phyloP scores from a whole-genome alignment of 2,329 filamentous ascomycete genomes.

The Beauveria pseudobassiana region DNA sequence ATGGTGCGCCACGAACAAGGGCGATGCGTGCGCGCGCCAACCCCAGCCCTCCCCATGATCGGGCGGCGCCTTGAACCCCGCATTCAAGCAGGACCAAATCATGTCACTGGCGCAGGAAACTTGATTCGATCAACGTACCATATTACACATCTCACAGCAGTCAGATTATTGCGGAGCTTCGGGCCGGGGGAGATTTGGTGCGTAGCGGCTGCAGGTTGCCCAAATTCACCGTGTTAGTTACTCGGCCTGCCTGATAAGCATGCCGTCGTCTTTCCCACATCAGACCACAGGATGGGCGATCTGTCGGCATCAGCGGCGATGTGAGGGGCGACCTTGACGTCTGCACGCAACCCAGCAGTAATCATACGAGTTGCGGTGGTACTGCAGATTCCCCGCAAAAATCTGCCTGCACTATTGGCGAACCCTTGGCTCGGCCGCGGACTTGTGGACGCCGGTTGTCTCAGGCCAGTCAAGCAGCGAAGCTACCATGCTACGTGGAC shows the following conservation, averaged over 20 bases:
- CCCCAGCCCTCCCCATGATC: neutral
- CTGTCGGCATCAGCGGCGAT: constrained; percentile 2
- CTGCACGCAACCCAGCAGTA: neutral
- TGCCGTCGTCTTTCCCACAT: neutral
- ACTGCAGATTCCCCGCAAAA: neutral
- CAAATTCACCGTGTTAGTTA: neutral
- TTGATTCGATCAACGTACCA: no score
- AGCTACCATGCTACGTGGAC: neutral
- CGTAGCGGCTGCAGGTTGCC: neutral
- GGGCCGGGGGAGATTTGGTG: neutral
- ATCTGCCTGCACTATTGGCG: neutral
- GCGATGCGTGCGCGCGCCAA: neutral
- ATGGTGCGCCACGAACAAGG: neutral
- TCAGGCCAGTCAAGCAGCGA: neutral
- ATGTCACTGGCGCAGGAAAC: neutral
- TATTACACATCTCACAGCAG: neutral
- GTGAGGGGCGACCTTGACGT: neutral
- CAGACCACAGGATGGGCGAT: neutral
- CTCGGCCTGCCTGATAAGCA: neutral
- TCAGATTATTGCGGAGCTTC: neutral
- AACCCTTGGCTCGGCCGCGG: neutral
- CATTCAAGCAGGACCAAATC: neutral
- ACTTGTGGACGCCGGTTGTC: no score
- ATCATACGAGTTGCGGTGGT: neutral
- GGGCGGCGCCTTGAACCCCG: no score